phyloP scores from a whole-genome alignment of 768 basidiomycete genomes.

The Leccinum variicolor region DNA sequence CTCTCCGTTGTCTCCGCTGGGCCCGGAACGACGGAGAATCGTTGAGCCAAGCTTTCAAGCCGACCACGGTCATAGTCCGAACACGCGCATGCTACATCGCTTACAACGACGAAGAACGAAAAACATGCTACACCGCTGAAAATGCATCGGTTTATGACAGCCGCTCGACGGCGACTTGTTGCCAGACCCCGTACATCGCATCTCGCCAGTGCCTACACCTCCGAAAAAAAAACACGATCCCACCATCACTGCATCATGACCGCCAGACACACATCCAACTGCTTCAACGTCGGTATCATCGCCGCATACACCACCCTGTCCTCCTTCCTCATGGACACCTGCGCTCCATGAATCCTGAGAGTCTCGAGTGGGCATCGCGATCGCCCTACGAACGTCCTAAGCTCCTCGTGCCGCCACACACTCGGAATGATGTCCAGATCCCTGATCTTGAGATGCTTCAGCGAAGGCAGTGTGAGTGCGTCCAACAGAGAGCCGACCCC shows the following conservation, averaged over 20 bases:
- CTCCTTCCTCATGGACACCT: slow-evolving; percentile 12
- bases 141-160: slow-evolving; percentile 12
- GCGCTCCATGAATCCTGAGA: slow-evolving; percentile 11
- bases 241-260: slow-evolving; percentile 4
- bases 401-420: slow-evolving; percentile 8
- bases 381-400: slow-evolving; percentile 18
- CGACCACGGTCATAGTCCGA: no score
- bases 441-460: slow-evolving; percentile 7
- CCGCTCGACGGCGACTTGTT: neutral
- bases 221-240: no score
- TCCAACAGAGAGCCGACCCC: slow-evolving; percentile 7
- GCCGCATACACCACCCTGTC: slow-evolving; percentile 9
- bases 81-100: no score
- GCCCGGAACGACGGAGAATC: no score
- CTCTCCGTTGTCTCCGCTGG: no score
- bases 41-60: no score
- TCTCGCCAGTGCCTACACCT: no score
- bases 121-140: no score
- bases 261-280: slow-evolving; percentile 12
- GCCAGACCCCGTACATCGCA: neutral
- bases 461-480: slow-evolving; percentile 13
- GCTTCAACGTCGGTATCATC: slow-evolving; percentile 18
- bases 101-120: slow-evolving; percentile 11
- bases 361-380: slow-evolving; percentile 21
- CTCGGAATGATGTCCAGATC: slow-evolving; percentile 18